Evolutionary conservation across 1,139 yeast genomes (phyloP).

Genomic region (Geotrichum armillariae): DNA sequence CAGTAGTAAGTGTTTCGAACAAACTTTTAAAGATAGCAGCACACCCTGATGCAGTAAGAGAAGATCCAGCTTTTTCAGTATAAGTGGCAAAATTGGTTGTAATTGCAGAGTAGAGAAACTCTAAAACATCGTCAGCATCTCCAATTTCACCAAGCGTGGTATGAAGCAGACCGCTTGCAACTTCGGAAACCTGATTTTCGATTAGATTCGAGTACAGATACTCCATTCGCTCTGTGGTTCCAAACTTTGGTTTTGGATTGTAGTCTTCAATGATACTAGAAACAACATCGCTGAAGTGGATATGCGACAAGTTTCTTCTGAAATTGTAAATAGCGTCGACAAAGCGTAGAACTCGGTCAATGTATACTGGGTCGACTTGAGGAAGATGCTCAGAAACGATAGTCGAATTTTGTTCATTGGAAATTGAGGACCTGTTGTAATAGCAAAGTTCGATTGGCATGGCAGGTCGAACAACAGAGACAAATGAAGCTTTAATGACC

Average conservation of each 20-base stretch:
- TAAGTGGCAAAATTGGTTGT: slow-evolving; percentile 24
- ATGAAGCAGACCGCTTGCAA: slow-evolving; percentile 1
- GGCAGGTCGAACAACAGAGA: slow-evolving; percentile 28
- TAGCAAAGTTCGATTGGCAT: slow-evolving; percentile 28
- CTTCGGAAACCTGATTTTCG: slow-evolving; percentile 14
- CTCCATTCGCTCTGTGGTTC: slow-evolving; percentile 15
- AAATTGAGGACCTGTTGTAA: slow-evolving; percentile 28
- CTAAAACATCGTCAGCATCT: slow-evolving; percentile 9
- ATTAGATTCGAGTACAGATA: slow-evolving; percentile 5
- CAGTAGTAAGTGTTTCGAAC: slow-evolving; percentile 25
- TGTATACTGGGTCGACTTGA: background rate
- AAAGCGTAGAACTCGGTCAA: slow-evolving; percentile 8
- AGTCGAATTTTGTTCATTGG: slow-evolving; percentile 15
- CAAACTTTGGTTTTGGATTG: slow-evolving; percentile 10
- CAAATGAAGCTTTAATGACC: slow-evolving; percentile 29
- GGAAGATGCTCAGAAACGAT: background rate
- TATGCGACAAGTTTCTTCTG: slow-evolving; percentile 18
- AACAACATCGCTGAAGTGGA: slow-evolving; percentile 15
- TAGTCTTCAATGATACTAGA: slow-evolving; percentile 16
- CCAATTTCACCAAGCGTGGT: slow-evolving; percentile 5
- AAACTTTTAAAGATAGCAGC: slow-evolving; percentile 24
- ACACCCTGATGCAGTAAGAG: slow-evolving; percentile 26
- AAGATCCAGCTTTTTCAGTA: slow-evolving; percentile 13
- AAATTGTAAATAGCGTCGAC: slow-evolving; percentile 16
- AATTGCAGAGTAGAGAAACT: slow-evolving; percentile 10